Percentiles rank a stretch among this genome's conserved stretches.
These are phyloP conservation scores for Mercurialis annua DNA, from an alignment of 345 rosid genomes.

Conservation along the genomic window DNA sequence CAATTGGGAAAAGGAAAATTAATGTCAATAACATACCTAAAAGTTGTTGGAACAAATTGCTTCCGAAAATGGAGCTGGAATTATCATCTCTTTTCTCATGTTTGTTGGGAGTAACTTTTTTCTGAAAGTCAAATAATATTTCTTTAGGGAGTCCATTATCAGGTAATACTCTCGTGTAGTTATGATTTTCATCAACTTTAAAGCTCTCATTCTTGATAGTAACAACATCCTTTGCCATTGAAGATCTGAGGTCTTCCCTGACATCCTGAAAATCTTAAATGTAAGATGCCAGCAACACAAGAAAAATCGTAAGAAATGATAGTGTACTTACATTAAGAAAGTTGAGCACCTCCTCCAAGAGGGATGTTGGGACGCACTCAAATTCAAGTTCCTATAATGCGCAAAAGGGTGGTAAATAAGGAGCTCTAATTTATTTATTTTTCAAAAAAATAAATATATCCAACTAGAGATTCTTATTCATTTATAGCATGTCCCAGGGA, in stretches of 20 bases:
- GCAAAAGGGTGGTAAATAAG: conserved; percentile 10
- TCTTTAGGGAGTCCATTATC: conserved; percentile 30
- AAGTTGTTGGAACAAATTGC: conserved; percentile 50
- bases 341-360: conserved; percentile 81
- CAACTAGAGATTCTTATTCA: conserved; percentile 1
- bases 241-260: conserved; percentile 83
- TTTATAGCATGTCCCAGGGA: neutral
- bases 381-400: conserved; percentile 68
- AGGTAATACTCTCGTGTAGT: conserved; percentile 22
- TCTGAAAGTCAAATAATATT: conserved; percentile 66
- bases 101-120: conserved; percentile 60
- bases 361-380: conserved; percentile 92
- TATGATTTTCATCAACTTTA: conserved; percentile 41
- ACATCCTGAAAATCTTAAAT: conserved; percentile 58
- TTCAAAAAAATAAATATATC: too few relatives aligned
- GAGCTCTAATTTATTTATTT: neutral
- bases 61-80: conserved; percentile 40
- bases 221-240: conserved; percentile 82
- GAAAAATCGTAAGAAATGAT: conserved; percentile 3
- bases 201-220: conserved; percentile 79
- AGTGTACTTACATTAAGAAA: conserved; percentile 66
- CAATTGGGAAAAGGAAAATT: too few relatives aligned
- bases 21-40: conserved; percentile 38
- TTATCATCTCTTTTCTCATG: conserved; percentile 56
- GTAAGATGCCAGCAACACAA: conserved; percentile 27